These are phyloP conservation scores for Vitellaria paradoxa DNA, from an alignment of 179 eudicot species.

Conservation along the genomic window DNA sequence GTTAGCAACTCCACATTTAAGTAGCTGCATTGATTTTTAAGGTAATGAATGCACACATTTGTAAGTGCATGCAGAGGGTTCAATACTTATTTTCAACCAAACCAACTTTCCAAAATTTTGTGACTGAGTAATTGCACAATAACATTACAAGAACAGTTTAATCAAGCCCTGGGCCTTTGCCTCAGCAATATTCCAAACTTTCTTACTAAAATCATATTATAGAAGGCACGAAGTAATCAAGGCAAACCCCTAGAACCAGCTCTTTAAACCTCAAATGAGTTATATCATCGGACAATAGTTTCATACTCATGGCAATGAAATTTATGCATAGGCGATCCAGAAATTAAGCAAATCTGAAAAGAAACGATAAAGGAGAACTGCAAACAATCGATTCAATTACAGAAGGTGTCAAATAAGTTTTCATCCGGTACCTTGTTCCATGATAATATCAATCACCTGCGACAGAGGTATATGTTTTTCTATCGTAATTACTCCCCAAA, in stretches of 20 bases:
- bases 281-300: background rate
- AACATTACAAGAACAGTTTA: too few species aligned
- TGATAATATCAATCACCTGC: constrained; percentile 63
- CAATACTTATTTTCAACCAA: too few species aligned
- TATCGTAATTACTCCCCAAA: constrained; percentile 51
- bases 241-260: background rate
- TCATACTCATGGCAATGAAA: background rate
- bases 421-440: constrained; percentile 71
- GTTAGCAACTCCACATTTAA: too few species aligned
- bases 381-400: background rate
- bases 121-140: too few species aligned
- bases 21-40: too few species aligned
- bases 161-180: background rate
- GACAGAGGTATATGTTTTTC: constrained; percentile 69
- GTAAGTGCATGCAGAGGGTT: too few species aligned
- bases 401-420: background rate
- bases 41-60: too few species aligned
- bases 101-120: too few species aligned
- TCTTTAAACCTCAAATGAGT: background rate
- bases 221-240: background rate
- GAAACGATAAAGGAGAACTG: background rate
- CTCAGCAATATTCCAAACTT: background rate
- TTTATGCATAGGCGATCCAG: background rate
- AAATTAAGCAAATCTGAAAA: too few species aligned
- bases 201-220: background rate